These are phyloP conservation scores for Daldinia loculata DNA, from an alignment of 495 filamentous ascomycete genomes.

Conservation along the genomic window DNA sequence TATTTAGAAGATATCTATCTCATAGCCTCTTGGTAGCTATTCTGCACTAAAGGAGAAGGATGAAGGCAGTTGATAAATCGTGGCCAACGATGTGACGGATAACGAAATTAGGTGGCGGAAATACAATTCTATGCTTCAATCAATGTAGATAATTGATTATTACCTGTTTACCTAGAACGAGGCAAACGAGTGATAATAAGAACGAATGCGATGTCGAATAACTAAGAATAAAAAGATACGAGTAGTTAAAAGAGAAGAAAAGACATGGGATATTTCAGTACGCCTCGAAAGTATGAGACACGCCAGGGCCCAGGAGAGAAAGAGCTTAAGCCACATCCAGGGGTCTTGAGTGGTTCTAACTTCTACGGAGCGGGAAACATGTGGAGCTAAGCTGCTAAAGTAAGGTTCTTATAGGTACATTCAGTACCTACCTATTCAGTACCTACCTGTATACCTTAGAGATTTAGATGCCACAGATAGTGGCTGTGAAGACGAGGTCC, in stretches of 20 bases:
- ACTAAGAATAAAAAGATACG: neutral
- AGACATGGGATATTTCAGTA: slow-evolving; percentile 28
- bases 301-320: slow-evolving; percentile 6
- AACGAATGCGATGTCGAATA: slow-evolving; percentile 9
- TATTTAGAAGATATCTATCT: slow-evolving; percentile 2
- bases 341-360: slow-evolving; percentile 11
- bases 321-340: slow-evolving; percentile 39
- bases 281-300: slow-evolving; percentile 34
- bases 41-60: neutral
- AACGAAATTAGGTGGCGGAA: slow-evolving; percentile 14
- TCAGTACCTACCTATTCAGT: too few relatives aligned
- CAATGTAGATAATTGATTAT: slow-evolving; percentile 18
- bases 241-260: slow-evolving; percentile 4
- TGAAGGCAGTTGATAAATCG: neutral
- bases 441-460: too few relatives aligned
- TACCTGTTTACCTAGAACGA: neutral
- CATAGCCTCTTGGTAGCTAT: slow-evolving; percentile 17
- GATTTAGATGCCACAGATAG: too few relatives aligned
- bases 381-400: too few relatives aligned
- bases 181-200: slow-evolving; percentile 5
- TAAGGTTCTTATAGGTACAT: too few relatives aligned
- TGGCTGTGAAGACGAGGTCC: too few relatives aligned
- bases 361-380: too few relatives aligned
- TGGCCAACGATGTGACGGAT: neutral
- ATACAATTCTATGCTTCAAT: slow-evolving; percentile 9